These are phyloP conservation scores for Pistacia vera DNA, from an alignment of 345 rosid genomes.

Conservation along the genomic window DNA sequence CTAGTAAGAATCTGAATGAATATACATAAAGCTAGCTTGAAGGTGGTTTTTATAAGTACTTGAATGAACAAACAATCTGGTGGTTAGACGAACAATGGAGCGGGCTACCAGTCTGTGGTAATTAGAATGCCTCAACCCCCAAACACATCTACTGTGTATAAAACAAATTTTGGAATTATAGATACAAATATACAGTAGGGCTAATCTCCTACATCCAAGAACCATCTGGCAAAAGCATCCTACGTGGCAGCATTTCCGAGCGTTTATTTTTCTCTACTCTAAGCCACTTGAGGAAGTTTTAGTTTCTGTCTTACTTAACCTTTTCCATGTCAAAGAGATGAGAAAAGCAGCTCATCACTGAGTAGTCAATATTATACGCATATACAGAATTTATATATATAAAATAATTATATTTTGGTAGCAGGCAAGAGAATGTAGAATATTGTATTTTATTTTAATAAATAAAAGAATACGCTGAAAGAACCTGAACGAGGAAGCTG, in stretches of 20 bases:
- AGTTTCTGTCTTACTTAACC: no score
- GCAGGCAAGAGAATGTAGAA: no score
- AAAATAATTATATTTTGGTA: no score
- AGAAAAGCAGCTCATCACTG: no score
- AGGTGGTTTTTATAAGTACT: not conserved
- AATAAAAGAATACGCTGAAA: no score
- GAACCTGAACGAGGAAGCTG: no score
- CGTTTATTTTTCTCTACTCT: not conserved
- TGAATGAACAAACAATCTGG: not conserved
- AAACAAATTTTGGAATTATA: not conserved
- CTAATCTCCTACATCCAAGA: not conserved
- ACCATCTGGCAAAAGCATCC: not conserved
- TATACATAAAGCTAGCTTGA: not conserved
- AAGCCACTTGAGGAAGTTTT: no score
- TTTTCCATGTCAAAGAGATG: no score
- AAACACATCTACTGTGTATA: not conserved
- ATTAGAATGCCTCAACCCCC: constrained; percentile 15
- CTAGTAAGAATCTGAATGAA: not conserved
- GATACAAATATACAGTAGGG: not conserved
- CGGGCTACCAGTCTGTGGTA: constrained; percentile 10
- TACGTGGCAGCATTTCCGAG: not conserved
- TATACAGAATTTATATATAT: no score
- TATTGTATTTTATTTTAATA: no score
- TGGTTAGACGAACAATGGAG: constrained; percentile 1
- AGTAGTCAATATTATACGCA: no score